phyloP scores from a whole-genome alignment of 2,329 filamentous ascomycete species.

The Xylaria hypoxylon region DNA sequence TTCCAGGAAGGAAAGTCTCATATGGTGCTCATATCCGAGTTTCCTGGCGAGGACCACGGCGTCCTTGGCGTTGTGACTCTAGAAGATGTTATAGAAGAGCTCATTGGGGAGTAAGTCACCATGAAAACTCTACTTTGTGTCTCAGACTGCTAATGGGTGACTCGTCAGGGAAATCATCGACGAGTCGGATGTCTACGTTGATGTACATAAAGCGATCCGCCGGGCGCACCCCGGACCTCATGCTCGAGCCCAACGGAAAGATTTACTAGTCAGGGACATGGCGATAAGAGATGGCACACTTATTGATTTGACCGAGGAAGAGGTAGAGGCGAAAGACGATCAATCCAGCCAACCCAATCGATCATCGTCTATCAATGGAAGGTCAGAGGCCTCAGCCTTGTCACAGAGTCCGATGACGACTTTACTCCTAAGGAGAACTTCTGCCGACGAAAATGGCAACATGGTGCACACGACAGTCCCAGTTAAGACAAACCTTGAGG shows the following conservation, averaged over 20 bases:
- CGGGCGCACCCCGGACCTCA: slow-evolving; percentile 87
- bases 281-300: slow-evolving; percentile 51
- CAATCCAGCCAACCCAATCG: slow-evolving; percentile 45
- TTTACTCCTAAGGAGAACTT: slow-evolving; percentile 69
- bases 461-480: slow-evolving; percentile 61
- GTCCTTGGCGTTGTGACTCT: slow-evolving; percentile 94
- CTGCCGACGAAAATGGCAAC: slow-evolving; percentile 65
- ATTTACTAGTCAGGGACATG: slow-evolving; percentile 52
- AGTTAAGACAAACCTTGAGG: slow-evolving; percentile 70
- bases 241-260: slow-evolving; percentile 64
- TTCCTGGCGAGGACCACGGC: slow-evolving; percentile 88
- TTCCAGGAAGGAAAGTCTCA: slow-evolving; percentile 99
- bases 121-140: slow-evolving; percentile 16
- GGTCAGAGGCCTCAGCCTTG: slow-evolving; percentile 54
- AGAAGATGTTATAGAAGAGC: slow-evolving; percentile 97
- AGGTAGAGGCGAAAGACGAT: slow-evolving; percentile 21
- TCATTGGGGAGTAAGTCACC: slow-evolving; percentile 87
- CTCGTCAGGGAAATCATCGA: slow-evolving; percentile 86
- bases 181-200: slow-evolving; percentile 97
- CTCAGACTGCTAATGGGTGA: slow-evolving; percentile 15
- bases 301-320: slow-evolving; percentile 56
- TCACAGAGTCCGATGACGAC: slow-evolving; percentile 65
- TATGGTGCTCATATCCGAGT: slow-evolving; percentile 95
- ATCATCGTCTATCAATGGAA: slow-evolving; percentile 53
- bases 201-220: slow-evolving; percentile 97